Base-by-base conservation (phyloP, 2,329 filamentous ascomycete species). In the Capronia coronata region DNA sequence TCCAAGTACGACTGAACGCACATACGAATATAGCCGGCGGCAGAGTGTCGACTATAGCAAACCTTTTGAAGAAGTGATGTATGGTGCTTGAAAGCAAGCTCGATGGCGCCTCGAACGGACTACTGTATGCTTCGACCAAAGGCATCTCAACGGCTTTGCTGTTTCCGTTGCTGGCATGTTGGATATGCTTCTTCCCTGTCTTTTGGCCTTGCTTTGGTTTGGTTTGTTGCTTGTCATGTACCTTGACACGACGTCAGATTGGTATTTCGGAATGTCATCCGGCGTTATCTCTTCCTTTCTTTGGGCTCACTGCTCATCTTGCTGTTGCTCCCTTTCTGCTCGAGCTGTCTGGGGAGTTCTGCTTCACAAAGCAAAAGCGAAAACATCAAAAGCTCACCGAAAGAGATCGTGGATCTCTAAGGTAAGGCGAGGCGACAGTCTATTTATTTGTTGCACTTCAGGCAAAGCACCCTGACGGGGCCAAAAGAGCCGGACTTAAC, bases 11-110 rank as follows among this genome's bases (percentile, higher is more conserved):
- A 51, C 14, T 19, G 42, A 41, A 34, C 43, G 32, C 13, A 42
- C 23, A 21, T 44, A 53, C 21, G 52, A 53, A 23, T 49, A 51
- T 22, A 46, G 39, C 16, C 38, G 43, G 21, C 49, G 45, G 13
- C 55, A 55, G 40, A 57, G 52, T 23, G 45, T 52, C 21, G 55
- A 57, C 27, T 50, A 49, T 29, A 44, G 43, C 43, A 52, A 29
- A 21, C 11, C 18, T 35, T 39, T 35, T 23, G 52, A 54, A 27
- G 48, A 48, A 25, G 37, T 34, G 2, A 16, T 45, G 11, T 46
- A 49, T n/a, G 46, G 42, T 10, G 46, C 27, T 39, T 53, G 46
- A 25, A 29, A 25, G n/a, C 3, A 21, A 13, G 25, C 32, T 25
- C 37, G 46, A 43, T 38, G 22, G 43, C 42, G 30, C 30, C 29